Base-by-base conservation (phyloP, 176 grass and related monocot species). In the Phoenix dactylifera region DNA sequence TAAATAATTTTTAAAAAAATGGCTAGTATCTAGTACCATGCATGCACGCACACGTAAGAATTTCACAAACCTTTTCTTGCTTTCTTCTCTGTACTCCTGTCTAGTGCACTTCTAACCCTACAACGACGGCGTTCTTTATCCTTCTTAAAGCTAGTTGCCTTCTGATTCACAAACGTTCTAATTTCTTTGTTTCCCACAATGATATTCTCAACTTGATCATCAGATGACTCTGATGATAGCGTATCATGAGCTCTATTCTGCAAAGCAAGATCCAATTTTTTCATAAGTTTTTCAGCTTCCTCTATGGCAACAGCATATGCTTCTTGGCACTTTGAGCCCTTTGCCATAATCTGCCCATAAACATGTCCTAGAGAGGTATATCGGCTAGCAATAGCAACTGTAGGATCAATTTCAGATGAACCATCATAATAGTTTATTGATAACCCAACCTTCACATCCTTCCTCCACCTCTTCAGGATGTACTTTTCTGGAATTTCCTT, bases 401-500 rank as follows among this genome's bases (percentile, higher is more conserved):
- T 77, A 68, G 75, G 75, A 60, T 77, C 75, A 25, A 63, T 61
- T 60, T 77, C 75, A 63, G 70, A 57, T 62, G 55, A 64, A 50
- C 54, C 58, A 23, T 77, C 75, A 57, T 71, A 77, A 44, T 28
- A 59, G 28, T 70, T 22, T 50, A 70, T 28, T 17, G 29, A 24
- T 55, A 60, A 4, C 9, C 58, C 49, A 50, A 53, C 57, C 66
- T 71, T 77, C 51, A 59, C 64, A 22, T 77, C 66, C 16, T 77
- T 71, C 24, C 51, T 79, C 68, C 76, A 72, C 51, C 67, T 72
- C 58, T 62, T 79, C 52, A 79, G 28, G 52, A 79, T 63, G 35
- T 79, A 79, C 68, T 79, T 79, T 71, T 79, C 67, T 24, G 68
- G 67, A 79, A 79, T 79, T 79, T 79, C 76, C 60, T 79, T 79